These are phyloP conservation scores for Metschnikowia cubensis DNA, from an alignment of 805 yeast genomes.

Conservation along the genomic window DNA sequence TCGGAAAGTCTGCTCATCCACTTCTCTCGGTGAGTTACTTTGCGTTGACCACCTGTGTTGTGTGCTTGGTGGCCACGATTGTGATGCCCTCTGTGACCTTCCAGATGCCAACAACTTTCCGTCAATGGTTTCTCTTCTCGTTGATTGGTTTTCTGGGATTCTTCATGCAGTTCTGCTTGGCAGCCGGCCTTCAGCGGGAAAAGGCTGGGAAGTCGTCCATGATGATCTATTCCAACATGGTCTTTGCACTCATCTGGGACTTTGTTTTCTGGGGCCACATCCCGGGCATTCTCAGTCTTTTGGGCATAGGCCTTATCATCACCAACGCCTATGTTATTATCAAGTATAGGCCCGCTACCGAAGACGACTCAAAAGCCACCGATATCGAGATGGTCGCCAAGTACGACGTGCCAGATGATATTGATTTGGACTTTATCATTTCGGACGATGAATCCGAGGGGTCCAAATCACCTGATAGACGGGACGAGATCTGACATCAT, in stretches of 20 bases:
- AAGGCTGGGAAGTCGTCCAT: constrained; percentile 71
- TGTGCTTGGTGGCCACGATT: constrained; percentile 50
- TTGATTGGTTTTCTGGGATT: constrained; percentile 76
- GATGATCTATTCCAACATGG: constrained; percentile 70
- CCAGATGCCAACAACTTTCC: constrained; percentile 53
- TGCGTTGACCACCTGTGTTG: constrained; percentile 55
- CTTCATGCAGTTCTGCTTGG: constrained; percentile 70
- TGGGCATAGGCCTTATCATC: constrained; percentile 68
- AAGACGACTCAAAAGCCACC: background rate
- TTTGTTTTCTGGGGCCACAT: constrained; percentile 63
- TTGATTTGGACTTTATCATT: constrained; percentile 16
- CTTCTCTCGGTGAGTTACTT: constrained; percentile 74
- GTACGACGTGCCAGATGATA: constrained; percentile 15
- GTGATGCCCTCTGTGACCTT: constrained; percentile 57
- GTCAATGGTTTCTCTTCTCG: constrained; percentile 63
- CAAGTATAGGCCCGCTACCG: constrained; percentile 40
- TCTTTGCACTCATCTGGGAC: constrained; percentile 79
- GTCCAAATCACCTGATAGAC: background rate
- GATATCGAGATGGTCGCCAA: constrained; percentile 11
- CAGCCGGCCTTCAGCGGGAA: constrained; percentile 82
- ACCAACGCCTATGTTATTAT: constrained; percentile 60
- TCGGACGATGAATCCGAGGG: constrained; percentile 15
- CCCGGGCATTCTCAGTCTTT: constrained; percentile 63
- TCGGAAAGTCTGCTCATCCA: constrained; percentile 79
- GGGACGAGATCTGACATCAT: background rate